Conservation (phyloP, 2,329 filamentous ascomycete genomes). For the Aspergillus aculeatus region DNA sequence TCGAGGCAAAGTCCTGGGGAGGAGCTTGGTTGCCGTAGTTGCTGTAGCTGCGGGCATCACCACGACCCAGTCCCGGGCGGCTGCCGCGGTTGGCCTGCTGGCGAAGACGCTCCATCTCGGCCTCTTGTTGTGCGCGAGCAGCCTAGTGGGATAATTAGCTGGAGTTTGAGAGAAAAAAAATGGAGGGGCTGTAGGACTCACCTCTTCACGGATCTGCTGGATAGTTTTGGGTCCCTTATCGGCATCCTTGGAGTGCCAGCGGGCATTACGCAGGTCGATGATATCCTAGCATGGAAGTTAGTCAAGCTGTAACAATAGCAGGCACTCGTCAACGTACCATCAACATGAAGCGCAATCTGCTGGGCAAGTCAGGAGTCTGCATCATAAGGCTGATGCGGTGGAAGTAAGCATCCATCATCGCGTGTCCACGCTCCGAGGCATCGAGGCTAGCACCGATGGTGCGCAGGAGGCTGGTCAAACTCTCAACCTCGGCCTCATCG, state of each 20-base stretch:
- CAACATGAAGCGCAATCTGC: slow-evolving; percentile 92
- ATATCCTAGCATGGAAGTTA: slow-evolving; percentile 58
- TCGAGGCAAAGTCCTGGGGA: slow-evolving; percentile 68
- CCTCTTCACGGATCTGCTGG: slow-evolving; percentile 81
- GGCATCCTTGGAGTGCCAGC: slow-evolving; percentile 82
- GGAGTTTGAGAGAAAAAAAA: slow-evolving; percentile 7
- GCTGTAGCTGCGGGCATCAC: slow-evolving; percentile 81
- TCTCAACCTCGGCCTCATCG: slow-evolving; percentile 95
- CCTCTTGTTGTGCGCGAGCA: slow-evolving; percentile 74
- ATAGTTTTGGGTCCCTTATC: slow-evolving; percentile 98
- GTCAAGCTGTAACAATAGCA: slow-evolving; percentile 7
- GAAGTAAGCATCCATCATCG: slow-evolving; percentile 94
- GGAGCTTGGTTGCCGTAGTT: slow-evolving; percentile 66
- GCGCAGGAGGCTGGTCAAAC: slow-evolving; percentile 84
- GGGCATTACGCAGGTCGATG: slow-evolving; percentile 72
- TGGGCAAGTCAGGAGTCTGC: slow-evolving; percentile 75
- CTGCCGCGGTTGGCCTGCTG: slow-evolving; percentile 58
- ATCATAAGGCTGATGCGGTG: slow-evolving; percentile 79
- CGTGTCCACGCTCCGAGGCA: slow-evolving; percentile 73
- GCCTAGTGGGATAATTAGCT: slow-evolving; percentile 46
- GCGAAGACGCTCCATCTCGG: slow-evolving; percentile 63
- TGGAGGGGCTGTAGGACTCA: slow-evolving; percentile 38
- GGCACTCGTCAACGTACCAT: slow-evolving; percentile 52
- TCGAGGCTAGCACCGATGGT: slow-evolving; percentile 91
- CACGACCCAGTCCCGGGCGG: slow-evolving; percentile 73